Evolutionary conservation across 2,329 filamentous ascomycete genomes (phyloP).

Genomic region (Aspergillus brasiliensis): DNA sequence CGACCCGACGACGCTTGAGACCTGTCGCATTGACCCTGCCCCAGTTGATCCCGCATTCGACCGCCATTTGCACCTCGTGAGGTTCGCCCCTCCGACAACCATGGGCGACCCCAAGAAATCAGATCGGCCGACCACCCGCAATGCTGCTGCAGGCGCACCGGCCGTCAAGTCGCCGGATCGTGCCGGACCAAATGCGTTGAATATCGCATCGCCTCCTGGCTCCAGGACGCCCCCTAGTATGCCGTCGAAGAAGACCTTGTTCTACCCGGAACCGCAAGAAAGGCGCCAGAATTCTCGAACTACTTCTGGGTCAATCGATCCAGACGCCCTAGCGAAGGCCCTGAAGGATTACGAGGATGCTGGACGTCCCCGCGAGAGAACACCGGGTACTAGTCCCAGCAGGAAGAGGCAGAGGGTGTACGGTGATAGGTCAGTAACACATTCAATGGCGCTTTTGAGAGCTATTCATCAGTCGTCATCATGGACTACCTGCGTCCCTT

Average conservation of each 20-base stretch:
- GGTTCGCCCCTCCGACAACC: conserved; percentile 10
- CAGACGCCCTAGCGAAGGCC: conserved; percentile 61
- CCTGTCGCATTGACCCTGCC: conserved; percentile 25
- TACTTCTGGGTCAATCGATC: conserved; percentile 58
- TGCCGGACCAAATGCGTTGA: conserved; percentile 28
- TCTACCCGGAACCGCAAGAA: conserved; percentile 34
- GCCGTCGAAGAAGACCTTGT: conserved; percentile 49
- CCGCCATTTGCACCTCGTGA: conserved; percentile 16
- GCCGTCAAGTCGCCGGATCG: conserved; percentile 25
- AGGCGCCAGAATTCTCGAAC: conserved; percentile 30
- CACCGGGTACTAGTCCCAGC: conserved; percentile 66
- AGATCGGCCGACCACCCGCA: conserved; percentile 21
- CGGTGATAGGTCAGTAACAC: conserved; percentile 58
- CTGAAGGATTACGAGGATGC: conserved; percentile 64
- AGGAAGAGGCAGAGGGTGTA: conserved; percentile 69
- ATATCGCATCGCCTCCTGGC: conserved; percentile 54
- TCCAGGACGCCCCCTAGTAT: conserved; percentile 63
- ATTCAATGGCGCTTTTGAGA: background rate
- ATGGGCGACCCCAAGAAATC: conserved; percentile 28
- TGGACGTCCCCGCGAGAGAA: conserved; percentile 61
- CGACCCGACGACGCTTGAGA: conserved; percentile 17
- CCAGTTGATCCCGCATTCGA: conserved; percentile 18
- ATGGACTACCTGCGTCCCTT: background rate
- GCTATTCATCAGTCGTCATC: background rate
- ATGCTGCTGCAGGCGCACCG: conserved; percentile 20